These are phyloP conservation scores for Yamadazyma siamensis DNA, from an alignment of 1,139 yeast genomes.

Conservation along the genomic window DNA sequence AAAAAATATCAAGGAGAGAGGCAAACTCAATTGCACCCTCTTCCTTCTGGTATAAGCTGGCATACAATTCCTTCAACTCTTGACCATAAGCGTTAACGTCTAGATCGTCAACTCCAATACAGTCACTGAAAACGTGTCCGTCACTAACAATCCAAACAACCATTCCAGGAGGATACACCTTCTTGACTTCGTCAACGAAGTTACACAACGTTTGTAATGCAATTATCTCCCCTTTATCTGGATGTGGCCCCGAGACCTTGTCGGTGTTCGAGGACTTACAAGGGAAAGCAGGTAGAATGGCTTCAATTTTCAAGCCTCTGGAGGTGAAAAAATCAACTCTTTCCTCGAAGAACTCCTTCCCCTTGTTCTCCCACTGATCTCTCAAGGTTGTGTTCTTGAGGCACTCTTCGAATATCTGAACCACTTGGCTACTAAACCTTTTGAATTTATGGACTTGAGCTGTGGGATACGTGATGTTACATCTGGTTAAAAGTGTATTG, in stretches of 20 bases:
- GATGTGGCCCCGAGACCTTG: constrained; percentile 49
- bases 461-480: constrained; percentile 9
- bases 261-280: constrained; percentile 56
- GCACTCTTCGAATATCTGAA: constrained; percentile 33
- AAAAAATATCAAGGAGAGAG: constrained; percentile 36
- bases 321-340: constrained; percentile 48
- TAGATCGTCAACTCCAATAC: constrained; percentile 52
- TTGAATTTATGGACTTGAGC: background rate
- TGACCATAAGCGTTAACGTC: constrained; percentile 47
- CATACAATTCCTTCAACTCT: constrained; percentile 40
- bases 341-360: constrained; percentile 37
- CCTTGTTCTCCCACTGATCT: constrained; percentile 50
- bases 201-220: constrained; percentile 31
- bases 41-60: constrained; percentile 22
- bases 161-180: constrained; percentile 53
- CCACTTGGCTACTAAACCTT: constrained; percentile 12
- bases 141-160: constrained; percentile 58
- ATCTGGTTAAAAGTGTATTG: constrained; percentile 19
- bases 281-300: constrained; percentile 63
- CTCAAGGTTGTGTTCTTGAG: constrained; percentile 45
- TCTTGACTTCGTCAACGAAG: constrained; percentile 29
- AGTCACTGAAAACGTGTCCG: constrained; percentile 65
- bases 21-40: constrained; percentile 28
- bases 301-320: constrained; percentile 46
- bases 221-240: constrained; percentile 47